Conservation (phyloP, 257 asterid species). For the Jacaranda copaia region DNA sequence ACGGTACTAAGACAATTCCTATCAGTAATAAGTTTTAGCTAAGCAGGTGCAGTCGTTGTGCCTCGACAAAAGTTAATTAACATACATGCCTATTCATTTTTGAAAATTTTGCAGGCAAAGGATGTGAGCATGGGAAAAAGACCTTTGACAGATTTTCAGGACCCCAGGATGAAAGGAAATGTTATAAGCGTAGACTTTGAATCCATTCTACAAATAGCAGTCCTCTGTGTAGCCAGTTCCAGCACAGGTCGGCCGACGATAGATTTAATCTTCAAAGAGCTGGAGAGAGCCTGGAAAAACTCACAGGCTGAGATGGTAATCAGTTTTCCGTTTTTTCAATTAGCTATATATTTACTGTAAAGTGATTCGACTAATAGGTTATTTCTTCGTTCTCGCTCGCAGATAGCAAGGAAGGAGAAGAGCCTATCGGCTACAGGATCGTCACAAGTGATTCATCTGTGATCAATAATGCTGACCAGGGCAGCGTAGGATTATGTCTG, state of each 20-base stretch:
- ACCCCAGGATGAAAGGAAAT: slow-evolving; percentile 56
- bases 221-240: slow-evolving; percentile 73
- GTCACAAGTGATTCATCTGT: slow-evolving; percentile 42
- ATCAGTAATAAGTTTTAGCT: too few relatives aligned
- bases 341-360: neutral
- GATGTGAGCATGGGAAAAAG: slow-evolving; percentile 77
- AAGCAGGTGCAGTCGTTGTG: too few relatives aligned
- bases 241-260: slow-evolving; percentile 82
- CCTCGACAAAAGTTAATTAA: neutral
- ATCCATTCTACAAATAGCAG: slow-evolving; percentile 81
- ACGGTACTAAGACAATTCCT: too few relatives aligned
- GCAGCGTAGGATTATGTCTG: too few relatives aligned
- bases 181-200: slow-evolving; percentile 66
- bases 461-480: slow-evolving; percentile 1
- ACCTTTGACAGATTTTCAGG: slow-evolving; percentile 72
- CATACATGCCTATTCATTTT: neutral
- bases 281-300: slow-evolving; percentile 74
- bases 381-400: slow-evolving; percentile 16
- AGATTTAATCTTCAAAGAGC: slow-evolving; percentile 66
- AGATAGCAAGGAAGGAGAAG: slow-evolving; percentile 44
- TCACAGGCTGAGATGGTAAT: slow-evolving; percentile 54
- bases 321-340: neutral
- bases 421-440: slow-evolving; percentile 41
- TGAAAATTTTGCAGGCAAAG: slow-evolving; percentile 68
- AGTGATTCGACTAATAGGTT: neutral